A percentile compares a stretch with the other conserved stretches of the same genome.
phyloP scores from a whole-genome alignment of 306 rosid species.

The Cucumis cinereus region DNA sequence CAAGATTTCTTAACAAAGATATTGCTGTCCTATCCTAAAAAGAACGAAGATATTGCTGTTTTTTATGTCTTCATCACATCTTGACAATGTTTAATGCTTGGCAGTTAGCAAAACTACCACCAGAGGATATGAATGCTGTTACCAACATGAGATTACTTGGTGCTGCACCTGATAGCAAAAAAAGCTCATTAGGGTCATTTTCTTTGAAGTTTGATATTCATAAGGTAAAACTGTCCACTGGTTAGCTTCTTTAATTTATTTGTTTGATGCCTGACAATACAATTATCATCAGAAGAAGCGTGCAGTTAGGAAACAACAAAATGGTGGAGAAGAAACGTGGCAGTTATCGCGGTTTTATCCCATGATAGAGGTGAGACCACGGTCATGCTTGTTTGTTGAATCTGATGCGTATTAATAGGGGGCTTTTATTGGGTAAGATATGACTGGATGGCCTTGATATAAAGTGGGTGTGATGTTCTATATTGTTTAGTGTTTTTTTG shows the following conservation, averaged over 20 bases:
- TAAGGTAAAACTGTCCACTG: slow-evolving; percentile 37
- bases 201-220: slow-evolving; percentile 75
- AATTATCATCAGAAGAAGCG: slow-evolving; percentile 63
- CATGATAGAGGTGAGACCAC: slow-evolving; percentile 58
- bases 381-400: slow-evolving; percentile 5
- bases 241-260: not conserved
- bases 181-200: slow-evolving; percentile 39
- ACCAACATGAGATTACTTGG: slow-evolving; percentile 65
- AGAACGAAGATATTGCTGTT: not conserved
- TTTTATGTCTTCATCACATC: not conserved
- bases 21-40: not conserved
- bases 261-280: slow-evolving; percentile 19
- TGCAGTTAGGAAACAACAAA: slow-evolving; percentile 70
- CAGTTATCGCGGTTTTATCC: slow-evolving; percentile 89
- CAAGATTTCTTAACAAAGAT: not conserved
- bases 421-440: not conserved
- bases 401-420: not conserved
- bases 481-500: not conserved
- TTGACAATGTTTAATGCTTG: slow-evolving; percentile 8
- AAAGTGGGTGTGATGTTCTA: not conserved
- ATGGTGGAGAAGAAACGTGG: slow-evolving; percentile 70
- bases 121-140: slow-evolving; percentile 64
- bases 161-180: slow-evolving; percentile 56
- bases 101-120: slow-evolving; percentile 63
- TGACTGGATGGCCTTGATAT: not conserved